Conservation (phyloP, 345 rosid species). For the Eucalyptus marginata region DNA sequence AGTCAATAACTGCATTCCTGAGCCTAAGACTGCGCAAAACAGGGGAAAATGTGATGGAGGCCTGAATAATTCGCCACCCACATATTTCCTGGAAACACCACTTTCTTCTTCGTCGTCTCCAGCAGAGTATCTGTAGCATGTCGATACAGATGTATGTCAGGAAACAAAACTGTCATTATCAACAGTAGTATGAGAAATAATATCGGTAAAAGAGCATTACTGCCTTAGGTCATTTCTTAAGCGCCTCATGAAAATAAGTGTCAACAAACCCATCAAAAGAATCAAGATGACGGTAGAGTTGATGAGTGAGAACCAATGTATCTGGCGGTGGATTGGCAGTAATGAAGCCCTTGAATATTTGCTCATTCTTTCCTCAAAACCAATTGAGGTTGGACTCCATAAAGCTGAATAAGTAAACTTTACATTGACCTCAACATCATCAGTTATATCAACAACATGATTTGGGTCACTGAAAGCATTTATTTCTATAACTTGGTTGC, state of each 20-base stretch:
- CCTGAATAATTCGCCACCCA: slow-evolving; percentile 70
- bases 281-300: slow-evolving; percentile 39
- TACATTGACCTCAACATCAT: slow-evolving; percentile 43
- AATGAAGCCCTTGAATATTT: slow-evolving; percentile 47
- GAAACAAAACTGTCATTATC: neutral
- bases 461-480: slow-evolving; percentile 54
- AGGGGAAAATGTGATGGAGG: slow-evolving; percentile 47
- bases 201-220: slow-evolving; percentile 12
- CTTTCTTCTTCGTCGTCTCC: slow-evolving; percentile 72
- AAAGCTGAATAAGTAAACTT: slow-evolving; percentile 64
- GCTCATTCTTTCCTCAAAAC: slow-evolving; percentile 47
- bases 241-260: slow-evolving; percentile 39
- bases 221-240: slow-evolving; percentile 60
- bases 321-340: slow-evolving; percentile 33
- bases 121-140: slow-evolving; percentile 21
- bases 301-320: slow-evolving; percentile 65
- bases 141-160: neutral
- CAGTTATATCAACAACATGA: slow-evolving; percentile 51
- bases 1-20: slow-evolving; percentile 65
- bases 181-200: neutral
- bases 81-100: slow-evolving; percentile 73
- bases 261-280: slow-evolving; percentile 49
- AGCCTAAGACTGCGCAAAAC: slow-evolving; percentile 68
- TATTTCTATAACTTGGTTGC: slow-evolving; percentile 38
- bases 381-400: slow-evolving; percentile 50